Conservation (phyloP, 2,329 filamentous ascomycete species). For the Hypoxylon sp. region DNA sequence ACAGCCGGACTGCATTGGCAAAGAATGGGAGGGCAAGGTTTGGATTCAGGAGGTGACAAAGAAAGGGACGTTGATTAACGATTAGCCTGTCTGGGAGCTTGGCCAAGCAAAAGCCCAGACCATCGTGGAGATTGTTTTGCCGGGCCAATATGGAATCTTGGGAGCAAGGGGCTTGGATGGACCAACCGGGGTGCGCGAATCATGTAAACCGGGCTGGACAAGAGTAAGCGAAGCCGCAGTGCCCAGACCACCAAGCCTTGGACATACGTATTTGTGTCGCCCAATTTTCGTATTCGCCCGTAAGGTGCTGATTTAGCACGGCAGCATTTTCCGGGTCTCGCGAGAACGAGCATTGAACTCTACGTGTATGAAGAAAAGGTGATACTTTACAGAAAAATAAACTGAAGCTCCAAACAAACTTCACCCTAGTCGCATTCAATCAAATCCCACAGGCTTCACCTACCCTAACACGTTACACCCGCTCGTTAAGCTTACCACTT, state of each 20-base stretch:
- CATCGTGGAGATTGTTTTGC: conserved; percentile 38
- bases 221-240: conserved; percentile 29
- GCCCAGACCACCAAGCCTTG: conserved; percentile 35
- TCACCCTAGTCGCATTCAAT: conserved; percentile 2
- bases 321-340: background rate
- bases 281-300: conserved; percentile 13
- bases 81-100: conserved; percentile 26
- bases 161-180: conserved; percentile 10
- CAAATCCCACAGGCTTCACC: background rate
- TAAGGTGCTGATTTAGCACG: background rate
- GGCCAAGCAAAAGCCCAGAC: conserved; percentile 38
- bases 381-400: background rate
- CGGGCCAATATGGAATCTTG: conserved; percentile 18
- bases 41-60: conserved; percentile 41
- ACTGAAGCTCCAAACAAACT: conserved; percentile 9
- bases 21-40: conserved; percentile 27
- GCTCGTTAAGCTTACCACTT: background rate
- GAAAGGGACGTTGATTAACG: conserved; percentile 23
- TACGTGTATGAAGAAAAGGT: background rate
- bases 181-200: conserved; percentile 23
- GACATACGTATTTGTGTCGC: conserved; percentile 10
- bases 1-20: conserved; percentile 28
- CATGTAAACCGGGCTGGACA: conserved; percentile 3
- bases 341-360: background rate
- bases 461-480: conserved; percentile 1